Evolutionary conservation across 169 alveolate species (phyloP).

Genomic region (Plasmodium gonderi): DNA sequence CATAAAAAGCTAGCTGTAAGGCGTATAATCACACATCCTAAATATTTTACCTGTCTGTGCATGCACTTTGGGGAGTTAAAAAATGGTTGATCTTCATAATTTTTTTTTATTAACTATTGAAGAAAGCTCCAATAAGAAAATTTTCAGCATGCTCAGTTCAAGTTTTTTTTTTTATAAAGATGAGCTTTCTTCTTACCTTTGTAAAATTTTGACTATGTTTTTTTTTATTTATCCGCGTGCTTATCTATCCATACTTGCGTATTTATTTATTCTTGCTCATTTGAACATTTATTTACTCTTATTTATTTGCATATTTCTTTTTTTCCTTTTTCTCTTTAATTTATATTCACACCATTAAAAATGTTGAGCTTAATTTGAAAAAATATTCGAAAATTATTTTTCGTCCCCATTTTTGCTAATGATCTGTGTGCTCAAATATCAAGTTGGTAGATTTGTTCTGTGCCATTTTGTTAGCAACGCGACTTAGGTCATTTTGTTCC

Average conservation of each 20-base stretch:
- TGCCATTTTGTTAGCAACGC: background rate
- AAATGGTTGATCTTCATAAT: background rate
- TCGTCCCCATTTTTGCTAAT: background rate
- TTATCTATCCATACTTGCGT: too few relatives aligned
- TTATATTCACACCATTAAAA: background rate
- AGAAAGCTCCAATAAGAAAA: background rate
- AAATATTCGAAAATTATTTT: background rate
- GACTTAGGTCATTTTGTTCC: background rate
- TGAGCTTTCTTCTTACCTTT: background rate
- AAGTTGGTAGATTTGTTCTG: background rate
- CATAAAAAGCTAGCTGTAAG: background rate
- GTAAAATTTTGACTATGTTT: background rate
- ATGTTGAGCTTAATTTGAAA: background rate
- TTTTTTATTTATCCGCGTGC: background rate
- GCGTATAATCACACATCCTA: background rate
- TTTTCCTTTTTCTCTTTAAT: background rate
- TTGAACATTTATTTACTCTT: too few relatives aligned
- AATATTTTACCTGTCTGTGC: slow-evolving; percentile 18
- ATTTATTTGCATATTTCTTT: background rate
- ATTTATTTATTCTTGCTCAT: too few relatives aligned
- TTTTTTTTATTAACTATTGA: background rate
- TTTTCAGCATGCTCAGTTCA: background rate
- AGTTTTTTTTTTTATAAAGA: background rate
- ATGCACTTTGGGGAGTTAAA: slow-evolving; percentile 14
- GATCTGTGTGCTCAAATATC: background rate